These are phyloP conservation scores for Aspergillus sp. DNA, from an alignment of 2,329 filamentous ascomycete genomes.

Conservation along the genomic window DNA sequence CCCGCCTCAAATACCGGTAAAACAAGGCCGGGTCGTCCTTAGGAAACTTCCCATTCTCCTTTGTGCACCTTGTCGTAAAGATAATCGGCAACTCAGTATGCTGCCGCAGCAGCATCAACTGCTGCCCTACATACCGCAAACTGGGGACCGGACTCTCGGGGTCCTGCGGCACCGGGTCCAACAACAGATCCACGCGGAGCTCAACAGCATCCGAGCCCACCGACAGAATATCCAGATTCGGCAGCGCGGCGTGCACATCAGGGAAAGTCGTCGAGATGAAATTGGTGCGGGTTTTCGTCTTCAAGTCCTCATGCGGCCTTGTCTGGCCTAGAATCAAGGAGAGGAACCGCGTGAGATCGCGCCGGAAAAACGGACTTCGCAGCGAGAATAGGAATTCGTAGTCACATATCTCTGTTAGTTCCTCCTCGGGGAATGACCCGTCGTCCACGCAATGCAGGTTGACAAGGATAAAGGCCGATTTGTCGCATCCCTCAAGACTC, in stretches of 20 bases:
- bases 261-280: constrained; percentile 88
- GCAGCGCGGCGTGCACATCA: constrained; percentile 76
- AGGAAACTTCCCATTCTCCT: constrained; percentile 80
- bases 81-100: constrained; percentile 87
- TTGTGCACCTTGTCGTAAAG: constrained; percentile 79
- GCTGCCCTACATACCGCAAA: constrained; percentile 79
- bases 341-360: constrained; percentile 75
- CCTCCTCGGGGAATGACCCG: constrained; percentile 66
- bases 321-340: constrained; percentile 78
- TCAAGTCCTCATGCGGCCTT: constrained; percentile 71
- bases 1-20: constrained; percentile 76
- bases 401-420: constrained; percentile 69
- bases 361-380: constrained; percentile 64
- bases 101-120: constrained; percentile 80
- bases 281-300: constrained; percentile 71
- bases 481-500: constrained; percentile 60
- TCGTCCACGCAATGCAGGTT: constrained; percentile 74
- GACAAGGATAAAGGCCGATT: constrained; percentile 64
- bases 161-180: constrained; percentile 64
- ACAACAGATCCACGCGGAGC: constrained; percentile 76
- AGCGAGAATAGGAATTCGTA: constrained; percentile 85
- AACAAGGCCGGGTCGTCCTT: constrained; percentile 76
- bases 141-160: constrained; percentile 68
- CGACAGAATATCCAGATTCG: constrained; percentile 82
- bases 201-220: constrained; percentile 85